Evolutionary conservation across 2,329 filamentous ascomycete species (phyloP).

Genomic region (Mariannaea elegans): DNA sequence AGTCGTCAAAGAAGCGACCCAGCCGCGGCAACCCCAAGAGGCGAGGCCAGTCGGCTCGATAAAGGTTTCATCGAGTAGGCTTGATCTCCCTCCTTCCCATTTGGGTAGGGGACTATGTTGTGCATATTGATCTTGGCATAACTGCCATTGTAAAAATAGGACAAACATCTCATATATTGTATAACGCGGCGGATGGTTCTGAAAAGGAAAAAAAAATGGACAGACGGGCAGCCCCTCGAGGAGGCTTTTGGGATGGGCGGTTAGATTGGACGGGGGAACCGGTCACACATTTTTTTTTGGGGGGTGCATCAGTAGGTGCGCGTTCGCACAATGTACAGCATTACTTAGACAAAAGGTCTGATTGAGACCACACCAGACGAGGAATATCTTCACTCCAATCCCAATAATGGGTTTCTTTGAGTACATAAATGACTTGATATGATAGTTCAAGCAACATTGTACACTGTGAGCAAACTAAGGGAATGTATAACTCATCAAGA

Average conservation of each 20-base stretch:
- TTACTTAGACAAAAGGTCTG: too few relatives aligned
- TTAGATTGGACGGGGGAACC: too few relatives aligned
- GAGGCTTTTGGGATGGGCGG: not conserved
- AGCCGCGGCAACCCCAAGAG: constrained; percentile 65
- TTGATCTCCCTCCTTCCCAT: not conserved
- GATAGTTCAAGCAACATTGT: too few relatives aligned
- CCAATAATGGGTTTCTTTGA: too few relatives aligned
- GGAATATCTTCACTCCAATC: too few relatives aligned
- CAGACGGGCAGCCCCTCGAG: not conserved
- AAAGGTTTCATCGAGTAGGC: not conserved
- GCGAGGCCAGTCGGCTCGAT: constrained; percentile 49
- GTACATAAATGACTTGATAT: too few relatives aligned
- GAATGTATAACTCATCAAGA: too few relatives aligned
- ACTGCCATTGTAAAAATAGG: not conserved
- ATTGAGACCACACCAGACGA: too few relatives aligned
- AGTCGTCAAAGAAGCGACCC: constrained; percentile 64
- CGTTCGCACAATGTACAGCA: too few relatives aligned
- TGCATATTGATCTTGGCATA: not conserved
- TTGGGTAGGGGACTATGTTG: not conserved
- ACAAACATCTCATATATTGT: not conserved
- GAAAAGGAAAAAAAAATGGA: not conserved
- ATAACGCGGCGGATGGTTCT: not conserved
- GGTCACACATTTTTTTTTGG: too few relatives aligned
- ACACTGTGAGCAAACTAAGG: too few relatives aligned
- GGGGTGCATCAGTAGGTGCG: too few relatives aligned